Evolutionary conservation across 2,329 filamentous ascomycete species (phyloP).

Genomic region (Aspergillus hortae): DNA sequence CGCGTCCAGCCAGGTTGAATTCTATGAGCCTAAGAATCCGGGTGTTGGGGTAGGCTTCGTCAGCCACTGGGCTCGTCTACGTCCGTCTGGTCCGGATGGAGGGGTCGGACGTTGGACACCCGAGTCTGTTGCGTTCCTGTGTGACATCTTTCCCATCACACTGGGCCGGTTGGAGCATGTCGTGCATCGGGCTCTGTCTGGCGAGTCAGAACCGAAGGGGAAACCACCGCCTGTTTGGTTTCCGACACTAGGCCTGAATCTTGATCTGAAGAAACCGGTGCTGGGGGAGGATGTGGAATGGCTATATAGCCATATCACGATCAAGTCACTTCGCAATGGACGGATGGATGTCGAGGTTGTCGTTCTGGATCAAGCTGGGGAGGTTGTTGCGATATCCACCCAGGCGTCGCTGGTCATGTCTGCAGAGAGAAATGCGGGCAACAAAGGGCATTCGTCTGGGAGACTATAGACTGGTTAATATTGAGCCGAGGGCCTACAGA

Average conservation of each 20-base stretch:
- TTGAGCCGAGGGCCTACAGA: neutral
- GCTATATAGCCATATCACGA: constrained; percentile 1
- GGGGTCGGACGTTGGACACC: neutral
- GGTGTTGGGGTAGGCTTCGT: neutral
- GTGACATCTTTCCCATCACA: constrained; percentile 2
- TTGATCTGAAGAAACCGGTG: constrained; percentile 2
- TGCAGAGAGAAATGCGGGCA: neutral
- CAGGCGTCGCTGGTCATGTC: neutral
- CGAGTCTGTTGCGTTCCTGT: neutral
- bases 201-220: neutral
- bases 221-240: constrained; percentile 1
- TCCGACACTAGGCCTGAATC: neutral
- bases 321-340: neutral
- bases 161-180: neutral
- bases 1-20: constrained; percentile 1
- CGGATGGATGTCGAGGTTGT: constrained; percentile 2
- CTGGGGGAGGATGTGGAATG: neutral
- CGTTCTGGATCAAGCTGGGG: neutral
- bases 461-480: neutral
- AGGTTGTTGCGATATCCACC: constrained; percentile 1
- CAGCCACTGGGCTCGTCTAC: neutral
- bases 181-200: neutral
- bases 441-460: neutral
- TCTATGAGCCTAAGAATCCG: neutral
- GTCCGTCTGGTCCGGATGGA: neutral